Percentiles rank a stretch among this genome's conserved stretches.
These are phyloP conservation scores for Amorphotheca resinae DNA, from an alignment of 495 filamentous ascomycete species.

Conservation along the genomic window DNA sequence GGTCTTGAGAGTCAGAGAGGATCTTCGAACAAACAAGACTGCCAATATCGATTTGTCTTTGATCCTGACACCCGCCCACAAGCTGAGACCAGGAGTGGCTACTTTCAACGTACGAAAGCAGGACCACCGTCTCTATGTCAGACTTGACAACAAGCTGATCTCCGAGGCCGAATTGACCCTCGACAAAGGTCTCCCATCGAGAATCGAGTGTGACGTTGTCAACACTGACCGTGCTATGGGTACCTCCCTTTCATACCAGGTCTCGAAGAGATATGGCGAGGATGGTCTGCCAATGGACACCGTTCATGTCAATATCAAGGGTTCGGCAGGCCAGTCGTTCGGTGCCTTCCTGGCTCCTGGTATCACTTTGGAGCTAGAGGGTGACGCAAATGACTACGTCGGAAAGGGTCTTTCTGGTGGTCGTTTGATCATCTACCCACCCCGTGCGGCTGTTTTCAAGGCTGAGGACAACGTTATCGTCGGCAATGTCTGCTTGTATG, in stretches of 20 bases:
- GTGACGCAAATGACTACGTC: constrained; percentile 96
- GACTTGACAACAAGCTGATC: constrained; percentile 97
- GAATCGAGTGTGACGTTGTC: constrained; percentile 95
- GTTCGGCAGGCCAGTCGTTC: constrained; percentile 97
- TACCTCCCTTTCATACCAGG: constrained; percentile 91
- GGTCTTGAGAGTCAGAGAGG: constrained; percentile 74
- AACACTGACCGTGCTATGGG: constrained; percentile 96
- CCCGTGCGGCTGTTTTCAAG: constrained; percentile 86
- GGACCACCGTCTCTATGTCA: constrained; percentile 85
- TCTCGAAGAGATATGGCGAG: constrained; percentile 87
- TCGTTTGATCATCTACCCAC: constrained; percentile 91
- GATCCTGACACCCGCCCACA: constrained; percentile 93
- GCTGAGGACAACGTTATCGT: constrained; percentile 96
- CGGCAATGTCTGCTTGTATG: constrained; percentile 96
- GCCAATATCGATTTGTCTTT: constrained; percentile 89
- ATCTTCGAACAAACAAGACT: constrained; percentile 79
- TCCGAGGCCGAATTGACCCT: constrained; percentile 93
- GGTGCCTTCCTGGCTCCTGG: constrained; percentile 92
- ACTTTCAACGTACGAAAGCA: constrained; percentile 99
- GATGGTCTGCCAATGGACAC: constrained; percentile 86
- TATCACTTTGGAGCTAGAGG: constrained; percentile 93
- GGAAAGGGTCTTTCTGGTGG: constrained; percentile 96
- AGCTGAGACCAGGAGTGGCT: constrained; percentile 88
- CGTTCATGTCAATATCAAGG: constrained; percentile 94
- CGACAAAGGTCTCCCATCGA: constrained; percentile 87